Conservation (phyloP, 2,329 filamentous ascomycete species). For the Hypoxylon sp. region DNA sequence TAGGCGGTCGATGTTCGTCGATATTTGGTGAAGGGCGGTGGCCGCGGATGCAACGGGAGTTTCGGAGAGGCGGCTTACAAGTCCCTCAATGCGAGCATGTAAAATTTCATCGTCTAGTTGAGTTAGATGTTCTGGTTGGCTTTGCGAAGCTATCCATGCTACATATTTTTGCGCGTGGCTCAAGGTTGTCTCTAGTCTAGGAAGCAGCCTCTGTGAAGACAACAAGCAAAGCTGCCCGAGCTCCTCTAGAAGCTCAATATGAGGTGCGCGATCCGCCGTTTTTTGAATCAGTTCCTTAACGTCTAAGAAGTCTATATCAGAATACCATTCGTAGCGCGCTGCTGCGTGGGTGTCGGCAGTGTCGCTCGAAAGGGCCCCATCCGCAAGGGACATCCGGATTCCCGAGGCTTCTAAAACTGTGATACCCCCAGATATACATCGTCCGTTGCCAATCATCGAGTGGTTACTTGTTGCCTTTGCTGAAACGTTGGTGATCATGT, state of each 20-base stretch:
- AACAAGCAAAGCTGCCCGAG: slow-evolving; percentile 30
- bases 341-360: slow-evolving; percentile 27
- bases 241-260: slow-evolving; percentile 20
- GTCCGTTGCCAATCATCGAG: slow-evolving; percentile 21
- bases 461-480: slow-evolving; percentile 32
- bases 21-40: slow-evolving; percentile 14
- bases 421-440: slow-evolving; percentile 22
- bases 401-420: slow-evolving; percentile 28
- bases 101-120: slow-evolving; percentile 16
- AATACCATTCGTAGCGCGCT: slow-evolving; percentile 33
- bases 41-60: slow-evolving; percentile 28
- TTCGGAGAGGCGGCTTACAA: slow-evolving; percentile 13
- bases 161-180: slow-evolving; percentile 26
- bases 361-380: slow-evolving; percentile 31
- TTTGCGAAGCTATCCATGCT: slow-evolving; percentile 26
- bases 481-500: slow-evolving; percentile 28
- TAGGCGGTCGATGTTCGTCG: slow-evolving; percentile 29
- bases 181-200: slow-evolving; percentile 1
- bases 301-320: slow-evolving; percentile 35
- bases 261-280: slow-evolving; percentile 4
- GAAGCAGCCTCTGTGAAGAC: slow-evolving; percentile 19
- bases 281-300: slow-evolving; percentile 18
- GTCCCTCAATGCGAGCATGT: slow-evolving; percentile 15
- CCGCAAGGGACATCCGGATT: slow-evolving; percentile 27
- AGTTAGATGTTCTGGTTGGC: not conserved